Evolutionary conservation across 805 yeast species (phyloP), one percentile per base, ranked within the genome.

Genomic region (Kodamaea laetipori): DNA sequence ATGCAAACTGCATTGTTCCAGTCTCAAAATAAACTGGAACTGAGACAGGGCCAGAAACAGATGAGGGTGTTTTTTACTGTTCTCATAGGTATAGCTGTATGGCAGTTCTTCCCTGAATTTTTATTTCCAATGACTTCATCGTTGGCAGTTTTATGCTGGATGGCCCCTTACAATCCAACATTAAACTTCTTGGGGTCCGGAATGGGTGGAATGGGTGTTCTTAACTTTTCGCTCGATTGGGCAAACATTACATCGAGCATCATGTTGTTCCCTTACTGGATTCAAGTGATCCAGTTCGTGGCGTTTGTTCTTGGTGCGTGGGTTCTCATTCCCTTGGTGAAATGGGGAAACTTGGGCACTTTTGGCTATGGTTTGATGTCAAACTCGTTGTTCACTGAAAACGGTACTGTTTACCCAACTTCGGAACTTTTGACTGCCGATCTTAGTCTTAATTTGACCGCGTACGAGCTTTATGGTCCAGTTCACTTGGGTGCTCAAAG

Each of bases 201-300:
- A 0, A 51, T 76, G 39, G 80, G 80, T 2, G 80, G 80, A 1
- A 66, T 74, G 66, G 80, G 80, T 4, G 55, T 76, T 25, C 53
- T 76, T 43, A 76, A 76, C 47, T 56, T 76, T 17, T 61, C 79
- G 1, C 58, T 76, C 24, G 80, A 76, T 47, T 76, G 81, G 80
- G 72, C 78, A 42, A 76, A 76, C 49, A 73, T 76, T 40, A 73
- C 80, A 1, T 73, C 78, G 0, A 54, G 61, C 5, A 76, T 76
- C 33, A 70, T 76, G 78, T 51, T 76, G 50, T 65, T 66, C 38
- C 81, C 81, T 0, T 76, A 75, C 53, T 75, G 79, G 80, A 71
- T 77, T 12, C 77, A 73, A 41, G 70, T 69, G 12, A 63, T 76
- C 35, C 76, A 75, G 49, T 76, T 76, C 52, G 46, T 61, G 6